Evolutionary conservation across 2,329 filamentous ascomycete genomes (phyloP).

Genomic region (Aspergillus ochraceoroseus): DNA sequence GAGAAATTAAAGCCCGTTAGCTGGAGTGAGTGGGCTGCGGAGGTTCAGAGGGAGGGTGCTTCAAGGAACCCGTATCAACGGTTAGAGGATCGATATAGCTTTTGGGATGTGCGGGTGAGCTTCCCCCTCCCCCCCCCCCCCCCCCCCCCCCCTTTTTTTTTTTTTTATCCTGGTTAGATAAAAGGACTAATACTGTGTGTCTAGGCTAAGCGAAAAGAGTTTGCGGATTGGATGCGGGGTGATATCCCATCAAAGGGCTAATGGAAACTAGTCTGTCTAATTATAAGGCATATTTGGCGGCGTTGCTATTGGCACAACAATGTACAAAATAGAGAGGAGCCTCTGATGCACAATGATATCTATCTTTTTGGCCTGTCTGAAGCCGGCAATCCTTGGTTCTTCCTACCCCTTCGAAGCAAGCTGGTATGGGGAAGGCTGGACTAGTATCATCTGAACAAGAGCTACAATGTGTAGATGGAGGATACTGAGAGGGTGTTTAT

Average conservation of each 20-base stretch:
- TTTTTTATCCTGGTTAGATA: too few species aligned
- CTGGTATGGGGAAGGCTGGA: too few species aligned
- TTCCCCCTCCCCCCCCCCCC: too few species aligned
- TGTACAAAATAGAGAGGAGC: background rate
- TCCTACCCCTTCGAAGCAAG: too few species aligned
- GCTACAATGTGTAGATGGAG: too few species aligned
- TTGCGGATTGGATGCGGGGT: conserved; percentile 64
- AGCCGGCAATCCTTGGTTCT: too few species aligned
- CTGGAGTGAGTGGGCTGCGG: conserved; percentile 72
- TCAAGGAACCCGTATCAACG: conserved; percentile 72
- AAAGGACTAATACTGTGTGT: background rate
- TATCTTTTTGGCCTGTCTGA: too few species aligned
- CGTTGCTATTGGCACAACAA: background rate
- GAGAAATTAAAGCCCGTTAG: conserved; percentile 78
- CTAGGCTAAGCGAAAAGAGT: conserved; percentile 64
- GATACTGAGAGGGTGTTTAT: too few species aligned
- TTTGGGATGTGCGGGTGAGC: conserved; percentile 77
- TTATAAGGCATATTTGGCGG: background rate
- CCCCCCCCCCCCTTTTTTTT: too few species aligned
- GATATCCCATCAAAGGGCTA: conserved; percentile 20
- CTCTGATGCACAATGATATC: too few species aligned
- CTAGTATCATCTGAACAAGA: too few species aligned
- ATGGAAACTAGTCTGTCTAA: background rate
- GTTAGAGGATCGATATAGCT: conserved; percentile 75
- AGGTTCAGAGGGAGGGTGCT: conserved; percentile 63